Conservation (phyloP, 2,329 filamentous ascomycete species). For the Mollisia scopiformis region DNA sequence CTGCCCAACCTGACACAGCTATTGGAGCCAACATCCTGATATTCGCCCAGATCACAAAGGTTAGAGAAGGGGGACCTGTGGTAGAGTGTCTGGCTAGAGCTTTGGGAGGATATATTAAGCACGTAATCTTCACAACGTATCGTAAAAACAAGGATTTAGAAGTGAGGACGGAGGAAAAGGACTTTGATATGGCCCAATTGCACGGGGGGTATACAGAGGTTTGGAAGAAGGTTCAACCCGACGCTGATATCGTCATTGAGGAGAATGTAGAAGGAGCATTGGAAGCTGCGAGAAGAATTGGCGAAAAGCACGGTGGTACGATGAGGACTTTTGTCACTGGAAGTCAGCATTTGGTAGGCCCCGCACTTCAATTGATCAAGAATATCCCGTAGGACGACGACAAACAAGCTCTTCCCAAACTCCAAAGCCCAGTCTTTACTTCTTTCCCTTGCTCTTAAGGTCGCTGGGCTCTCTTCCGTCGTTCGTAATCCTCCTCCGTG, state of each 20-base stretch:
- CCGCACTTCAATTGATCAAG: slow-evolving; percentile 1
- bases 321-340: slow-evolving; percentile 8
- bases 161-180: not conserved
- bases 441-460: not conserved
- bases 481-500: not conserved
- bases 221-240: slow-evolving; percentile 8
- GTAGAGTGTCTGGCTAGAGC: slow-evolving; percentile 8
- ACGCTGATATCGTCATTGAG: slow-evolving; percentile 1
- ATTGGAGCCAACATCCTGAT: slow-evolving; percentile 4
- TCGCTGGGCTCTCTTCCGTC: not conserved
- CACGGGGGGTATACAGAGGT: slow-evolving; percentile 4
- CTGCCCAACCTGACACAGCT: slow-evolving; percentile 27
- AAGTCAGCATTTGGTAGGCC: slow-evolving; percentile 4
- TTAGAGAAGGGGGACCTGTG: slow-evolving; percentile 7
- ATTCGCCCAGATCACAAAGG: slow-evolving; percentile 3
- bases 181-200: not conserved
- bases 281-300: slow-evolving; percentile 2
- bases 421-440: not conserved
- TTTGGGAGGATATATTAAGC: slow-evolving; percentile 2
- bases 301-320: not conserved
- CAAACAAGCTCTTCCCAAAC: too few species aligned
- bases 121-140: slow-evolving; percentile 14
- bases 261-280: slow-evolving; percentile 4
- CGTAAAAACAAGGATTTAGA: not conserved
- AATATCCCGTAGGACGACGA: too few species aligned